Evolutionary conservation across 176 grass and related monocot genomes (phyloP), one percentile per base, ranked within the genome.

Genomic region (Thinopyrum elongatum): DNA sequence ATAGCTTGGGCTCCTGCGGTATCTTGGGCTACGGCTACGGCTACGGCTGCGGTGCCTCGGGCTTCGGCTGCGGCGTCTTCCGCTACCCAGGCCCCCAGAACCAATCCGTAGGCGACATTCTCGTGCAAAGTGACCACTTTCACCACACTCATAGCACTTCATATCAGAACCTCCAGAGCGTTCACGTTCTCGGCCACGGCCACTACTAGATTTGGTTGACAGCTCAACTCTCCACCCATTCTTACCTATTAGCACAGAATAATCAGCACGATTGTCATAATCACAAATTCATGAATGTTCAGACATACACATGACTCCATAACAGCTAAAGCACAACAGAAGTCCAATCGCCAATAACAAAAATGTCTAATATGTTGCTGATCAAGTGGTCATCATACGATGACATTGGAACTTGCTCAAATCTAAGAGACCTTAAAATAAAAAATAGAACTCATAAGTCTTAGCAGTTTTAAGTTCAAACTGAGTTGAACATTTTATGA

Each of bases 71-170:
- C 92, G 87, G 47, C 86, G 92, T 39, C 92, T 92, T 84, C 88
- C 89, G 80, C 88, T 92, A 28, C 93, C 93, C 29, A 94, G 65
- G 57, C 93, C 93, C 80, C 90, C 93, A 33, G 90, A 70, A 85
- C 93, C 93, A 92, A 94, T 83, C 25, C 90, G 84, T 34, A 92
- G 68, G 46, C 89, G 92, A 22, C 95, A 97, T 65, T 97, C 95
- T 64, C 95, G 95, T 80, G 92, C 95, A 81, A 97, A 97, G 65
- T 97, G 95, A 55, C 95, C 95, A 75, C 88, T 1, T 86, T 97
- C 95, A 13, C 95, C 95, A 71, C 95, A 97, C 35, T 97, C 92
- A 53, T 97, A 97, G 82, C 95, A 97, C 72, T 97, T 97, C 89
- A 87, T 94, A 80, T 90, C 90, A 57, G 90, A 92, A 85, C 90